Conservation (phyloP, 805 yeast species). For the Starmera quercuum region DNA sequence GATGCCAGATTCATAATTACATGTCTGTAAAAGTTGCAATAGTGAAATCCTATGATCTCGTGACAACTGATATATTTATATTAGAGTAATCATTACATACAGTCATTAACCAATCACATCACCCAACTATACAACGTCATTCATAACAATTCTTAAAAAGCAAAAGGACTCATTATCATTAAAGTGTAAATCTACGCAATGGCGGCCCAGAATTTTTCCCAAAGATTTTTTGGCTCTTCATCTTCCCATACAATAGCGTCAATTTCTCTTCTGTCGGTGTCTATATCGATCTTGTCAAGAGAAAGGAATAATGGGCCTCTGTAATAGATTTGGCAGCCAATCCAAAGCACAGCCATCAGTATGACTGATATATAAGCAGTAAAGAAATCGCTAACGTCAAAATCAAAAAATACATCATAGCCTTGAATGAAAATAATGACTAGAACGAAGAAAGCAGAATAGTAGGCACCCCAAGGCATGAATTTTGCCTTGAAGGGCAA, state of each 20-base stretch:
- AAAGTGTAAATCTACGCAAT: slow-evolving; percentile 6
- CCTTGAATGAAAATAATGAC: slow-evolving; percentile 65
- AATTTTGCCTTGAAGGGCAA: slow-evolving; percentile 62
- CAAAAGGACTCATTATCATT: no score
- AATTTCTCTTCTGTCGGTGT: slow-evolving; percentile 52
- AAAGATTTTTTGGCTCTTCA: slow-evolving; percentile 37
- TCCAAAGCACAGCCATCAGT: slow-evolving; percentile 41
- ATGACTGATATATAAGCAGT: slow-evolving; percentile 58
- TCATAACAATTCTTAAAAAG: no score
- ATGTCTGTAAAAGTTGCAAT: no score
- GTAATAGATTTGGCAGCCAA: slow-evolving; percentile 42
- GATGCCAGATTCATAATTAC: no score
- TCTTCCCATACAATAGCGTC: slow-evolving; percentile 51
- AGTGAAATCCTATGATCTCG: no score
- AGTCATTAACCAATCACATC: no score
- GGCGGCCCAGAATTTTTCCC: slow-evolving; percentile 48
- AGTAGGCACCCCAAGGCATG: slow-evolving; percentile 60
- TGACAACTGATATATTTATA: no score
- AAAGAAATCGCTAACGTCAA: slow-evolving; percentile 49
- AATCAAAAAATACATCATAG: slow-evolving; percentile 46
- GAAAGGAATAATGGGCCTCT: slow-evolving; percentile 38
- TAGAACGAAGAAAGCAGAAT: slow-evolving; percentile 45
- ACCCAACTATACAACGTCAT: no score
- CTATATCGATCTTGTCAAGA: slow-evolving; percentile 55
- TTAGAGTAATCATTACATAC: no score